Evolutionary conservation across 179 eudicot species (phyloP), one percentile per base, ranked within the genome.

Genomic region (Pouteria campechiana): DNA sequence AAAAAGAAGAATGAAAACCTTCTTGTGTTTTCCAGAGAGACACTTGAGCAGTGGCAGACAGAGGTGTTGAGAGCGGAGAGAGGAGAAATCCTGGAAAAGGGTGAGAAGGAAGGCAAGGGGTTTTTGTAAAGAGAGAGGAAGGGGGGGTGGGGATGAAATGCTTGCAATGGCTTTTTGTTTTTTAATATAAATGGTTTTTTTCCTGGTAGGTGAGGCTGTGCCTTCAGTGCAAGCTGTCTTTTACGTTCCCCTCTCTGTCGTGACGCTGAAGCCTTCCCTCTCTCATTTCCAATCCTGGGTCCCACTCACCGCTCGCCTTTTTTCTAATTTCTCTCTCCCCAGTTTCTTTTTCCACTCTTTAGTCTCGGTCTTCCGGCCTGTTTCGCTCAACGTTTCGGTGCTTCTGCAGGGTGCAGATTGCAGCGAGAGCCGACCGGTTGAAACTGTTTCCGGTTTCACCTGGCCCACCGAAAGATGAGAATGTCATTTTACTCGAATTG

Each of bases 171-270:
- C n/a, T n/a, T n/a, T n/a, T n/a, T n/a, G n/a, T n/a, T n/a, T n/a
- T n/a, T n/a, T n/a, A n/a, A n/a, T n/a, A 43, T 12, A 48, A 36
- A 35, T 32, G 32, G 9, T 23, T 3, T 8, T 13, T 12, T 36
- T 7, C 32, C 46, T 7, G 60, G 68, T 61, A 46, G 60, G 64
- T 61, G 58, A 56, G 61, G 13, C 30, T 61, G 43, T 48, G 14
- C 54, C 51, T 61, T 67, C 68, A 57, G 36, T 67, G 68, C 73
- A 44, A 67, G 67, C 68, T 67, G 67, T 30, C 55, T 42, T 50
- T 54, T 45, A 54, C 73, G 28, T 19, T 51, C 37, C 22, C n/a
- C n/a, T 14, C 51, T 14, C 60, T 63, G 49, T 64, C 64, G 44
- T 59, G 62, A 59, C 50, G 58, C 44, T 65, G 21, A 65, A 51